Conservation (phyloP, 1,284 basidiomycete genomes). For the Ceratobasidium sp. region DNA sequence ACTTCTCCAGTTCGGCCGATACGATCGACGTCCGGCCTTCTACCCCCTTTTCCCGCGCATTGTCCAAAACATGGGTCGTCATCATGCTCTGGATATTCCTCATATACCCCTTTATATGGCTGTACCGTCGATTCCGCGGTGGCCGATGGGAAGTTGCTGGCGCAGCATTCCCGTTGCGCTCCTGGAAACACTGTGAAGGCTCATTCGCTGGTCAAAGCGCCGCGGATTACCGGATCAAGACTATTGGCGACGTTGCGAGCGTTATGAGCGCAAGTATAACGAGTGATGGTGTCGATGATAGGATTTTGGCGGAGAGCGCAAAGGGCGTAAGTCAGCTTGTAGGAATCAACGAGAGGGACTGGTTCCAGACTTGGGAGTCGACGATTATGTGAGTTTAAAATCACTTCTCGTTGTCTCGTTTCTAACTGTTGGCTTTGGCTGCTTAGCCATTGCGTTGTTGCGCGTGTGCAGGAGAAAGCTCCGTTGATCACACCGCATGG, state of each 20-base stretch:
- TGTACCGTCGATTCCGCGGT: constrained; percentile 77
- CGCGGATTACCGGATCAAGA: constrained; percentile 29
- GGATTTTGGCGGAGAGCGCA: constrained; percentile 49
- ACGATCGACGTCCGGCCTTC: constrained; percentile 74
- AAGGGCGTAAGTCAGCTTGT: constrained; percentile 59
- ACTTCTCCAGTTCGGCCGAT: constrained; percentile 62
- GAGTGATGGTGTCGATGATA: constrained; percentile 7
- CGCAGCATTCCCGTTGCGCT: constrained; percentile 74
- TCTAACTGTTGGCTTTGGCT: background rate
- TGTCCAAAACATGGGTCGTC: constrained; percentile 76
- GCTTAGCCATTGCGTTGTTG: constrained; percentile 35
- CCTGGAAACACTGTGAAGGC: constrained; percentile 49
- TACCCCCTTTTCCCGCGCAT: constrained; percentile 70
- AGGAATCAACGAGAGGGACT: constrained; percentile 78
- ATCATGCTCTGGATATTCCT: constrained; percentile 73
- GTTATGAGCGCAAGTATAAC: no score
- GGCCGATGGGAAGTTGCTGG: constrained; percentile 79
- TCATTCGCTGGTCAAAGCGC: constrained; percentile 48
- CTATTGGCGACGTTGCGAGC: constrained; percentile 7
- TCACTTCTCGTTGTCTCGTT: constrained; percentile 52
- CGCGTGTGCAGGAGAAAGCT: constrained; percentile 7
- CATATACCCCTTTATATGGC: constrained; percentile 80
- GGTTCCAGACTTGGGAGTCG: constrained; percentile 82
- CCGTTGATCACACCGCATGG: constrained; percentile 34
- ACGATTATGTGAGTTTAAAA: constrained; percentile 66